Percentiles rank a stretch among this genome's conserved stretches.
Conservation (phyloP, 2,329 filamentous ascomycete species). For the Diaporthe vaccinii region DNA sequence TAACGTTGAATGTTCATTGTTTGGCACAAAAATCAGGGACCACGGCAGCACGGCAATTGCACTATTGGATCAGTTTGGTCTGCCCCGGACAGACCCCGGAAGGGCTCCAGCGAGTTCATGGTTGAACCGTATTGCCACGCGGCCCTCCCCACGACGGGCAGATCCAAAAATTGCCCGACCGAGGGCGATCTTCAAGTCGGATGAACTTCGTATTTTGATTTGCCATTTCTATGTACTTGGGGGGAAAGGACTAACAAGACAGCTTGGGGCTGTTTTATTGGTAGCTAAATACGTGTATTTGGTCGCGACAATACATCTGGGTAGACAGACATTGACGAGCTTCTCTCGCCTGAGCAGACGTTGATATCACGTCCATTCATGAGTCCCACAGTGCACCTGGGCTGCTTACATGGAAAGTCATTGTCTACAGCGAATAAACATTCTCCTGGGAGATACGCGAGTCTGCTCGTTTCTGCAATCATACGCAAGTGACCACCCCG, state of each 20-base stretch:
- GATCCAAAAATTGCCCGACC: background rate
- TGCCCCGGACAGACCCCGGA: background rate
- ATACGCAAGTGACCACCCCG: background rate
- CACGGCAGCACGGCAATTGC: background rate
- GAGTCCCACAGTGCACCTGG: background rate
- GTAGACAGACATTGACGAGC: background rate
- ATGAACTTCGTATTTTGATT: background rate
- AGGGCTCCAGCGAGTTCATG: background rate
- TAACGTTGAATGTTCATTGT: background rate
- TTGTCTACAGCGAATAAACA: background rate
- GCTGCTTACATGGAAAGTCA: background rate
- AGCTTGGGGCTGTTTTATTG: too few species aligned
- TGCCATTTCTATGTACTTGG: too few species aligned
- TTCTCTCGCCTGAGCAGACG: background rate
- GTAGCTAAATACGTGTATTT: background rate
- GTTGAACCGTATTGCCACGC: background rate
- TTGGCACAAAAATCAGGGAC: background rate
- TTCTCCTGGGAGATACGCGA: background rate
- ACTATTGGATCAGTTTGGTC: background rate
- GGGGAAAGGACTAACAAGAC: background rate
- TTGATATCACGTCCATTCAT: background rate
- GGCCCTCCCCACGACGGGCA: background rate
- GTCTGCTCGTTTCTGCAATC: background rate
- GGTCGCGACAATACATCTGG: too few species aligned
- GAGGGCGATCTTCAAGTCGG: background rate